These are phyloP conservation scores for Penicillium rolfsii DNA, from an alignment of 2,329 filamentous ascomycete genomes.

Conservation along the genomic window DNA sequence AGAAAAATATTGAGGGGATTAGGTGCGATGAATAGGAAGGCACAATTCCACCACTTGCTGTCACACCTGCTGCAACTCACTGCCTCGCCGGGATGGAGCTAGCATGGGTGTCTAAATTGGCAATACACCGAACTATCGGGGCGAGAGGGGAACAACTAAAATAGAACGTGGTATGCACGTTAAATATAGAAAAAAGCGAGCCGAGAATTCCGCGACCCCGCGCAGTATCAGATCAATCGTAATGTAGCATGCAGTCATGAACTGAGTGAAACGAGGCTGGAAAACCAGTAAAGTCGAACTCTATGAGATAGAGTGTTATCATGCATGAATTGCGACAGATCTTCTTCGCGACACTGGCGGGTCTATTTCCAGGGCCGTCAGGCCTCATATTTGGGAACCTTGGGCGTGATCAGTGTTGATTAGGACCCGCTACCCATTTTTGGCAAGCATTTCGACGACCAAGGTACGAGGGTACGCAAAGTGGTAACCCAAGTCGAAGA, in stretches of 20 bases:
- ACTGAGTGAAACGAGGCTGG: not conserved
- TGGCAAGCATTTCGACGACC: not conserved
- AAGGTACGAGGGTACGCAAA: not conserved
- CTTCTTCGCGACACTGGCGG: not conserved
- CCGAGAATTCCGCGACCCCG: not conserved
- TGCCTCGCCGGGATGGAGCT: not conserved
- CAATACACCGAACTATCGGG: not conserved
- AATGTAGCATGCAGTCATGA: not conserved
- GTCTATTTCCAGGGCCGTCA: not conserved
- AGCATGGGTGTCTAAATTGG: not conserved
- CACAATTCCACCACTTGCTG: not conserved
- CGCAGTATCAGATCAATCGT: not conserved
- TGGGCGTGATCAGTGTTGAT: not conserved
- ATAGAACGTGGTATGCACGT: not conserved
- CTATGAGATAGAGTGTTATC: not conserved
- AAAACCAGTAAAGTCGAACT: not conserved
- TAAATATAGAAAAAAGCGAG: constrained; percentile 7
- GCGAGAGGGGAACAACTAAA: not conserved
- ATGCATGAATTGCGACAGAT: not conserved
- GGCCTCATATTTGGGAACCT: not conserved
- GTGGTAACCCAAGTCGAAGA: not conserved
- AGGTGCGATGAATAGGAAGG: not conserved
- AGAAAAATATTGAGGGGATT: not conserved
- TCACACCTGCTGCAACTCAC: not conserved
- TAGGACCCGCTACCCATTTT: not conserved